These are phyloP conservation scores for Cryptococcus sp. DNA, from an alignment of 1,284 basidiomycete genomes.

Conservation along the genomic window DNA sequence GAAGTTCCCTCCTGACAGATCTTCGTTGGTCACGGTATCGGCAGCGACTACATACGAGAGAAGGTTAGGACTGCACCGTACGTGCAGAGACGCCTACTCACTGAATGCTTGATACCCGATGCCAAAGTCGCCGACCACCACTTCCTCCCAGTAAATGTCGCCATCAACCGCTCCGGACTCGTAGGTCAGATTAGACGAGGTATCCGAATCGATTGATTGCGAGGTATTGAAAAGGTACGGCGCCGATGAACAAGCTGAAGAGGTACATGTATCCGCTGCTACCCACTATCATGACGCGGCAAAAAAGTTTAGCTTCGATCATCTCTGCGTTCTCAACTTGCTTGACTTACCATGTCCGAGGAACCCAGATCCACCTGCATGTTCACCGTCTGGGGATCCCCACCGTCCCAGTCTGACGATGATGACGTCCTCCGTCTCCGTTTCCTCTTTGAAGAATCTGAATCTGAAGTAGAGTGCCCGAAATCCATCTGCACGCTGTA, in stretches of 20 bases:
- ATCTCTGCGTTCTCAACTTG: background rate
- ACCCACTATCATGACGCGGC: conserved; percentile 40
- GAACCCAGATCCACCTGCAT: conserved; percentile 52
- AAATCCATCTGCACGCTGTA: conserved; percentile 42
- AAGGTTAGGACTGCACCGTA: background rate
- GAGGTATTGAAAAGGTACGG: conserved; percentile 37
- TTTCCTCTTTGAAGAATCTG: conserved; percentile 7
- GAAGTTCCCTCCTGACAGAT: conserved; percentile 45
- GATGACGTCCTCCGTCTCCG: conserved; percentile 4
- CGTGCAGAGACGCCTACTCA: conserved; percentile 16
- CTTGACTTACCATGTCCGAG: conserved; percentile 48
- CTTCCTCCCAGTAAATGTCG: conserved; percentile 52
- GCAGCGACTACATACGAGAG: conserved; percentile 35
- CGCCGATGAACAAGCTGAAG: conserved; percentile 37
- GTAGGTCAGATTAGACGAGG: conserved; percentile 33
- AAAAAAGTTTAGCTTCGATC: background rate
- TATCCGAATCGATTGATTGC: conserved; percentile 40
- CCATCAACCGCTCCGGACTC: conserved; percentile 43
- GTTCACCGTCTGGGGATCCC: conserved; percentile 37
- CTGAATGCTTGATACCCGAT: conserved; percentile 52
- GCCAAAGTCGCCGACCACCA: conserved; percentile 41
- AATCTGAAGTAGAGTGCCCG: conserved; percentile 28
- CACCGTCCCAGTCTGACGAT: conserved; percentile 26
- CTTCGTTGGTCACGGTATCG: conserved; percentile 38
- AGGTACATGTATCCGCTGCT: conserved; percentile 41